Evolutionary conservation across 1,284 basidiomycete species (phyloP).

Genomic region (Caloboletus inedulis): DNA sequence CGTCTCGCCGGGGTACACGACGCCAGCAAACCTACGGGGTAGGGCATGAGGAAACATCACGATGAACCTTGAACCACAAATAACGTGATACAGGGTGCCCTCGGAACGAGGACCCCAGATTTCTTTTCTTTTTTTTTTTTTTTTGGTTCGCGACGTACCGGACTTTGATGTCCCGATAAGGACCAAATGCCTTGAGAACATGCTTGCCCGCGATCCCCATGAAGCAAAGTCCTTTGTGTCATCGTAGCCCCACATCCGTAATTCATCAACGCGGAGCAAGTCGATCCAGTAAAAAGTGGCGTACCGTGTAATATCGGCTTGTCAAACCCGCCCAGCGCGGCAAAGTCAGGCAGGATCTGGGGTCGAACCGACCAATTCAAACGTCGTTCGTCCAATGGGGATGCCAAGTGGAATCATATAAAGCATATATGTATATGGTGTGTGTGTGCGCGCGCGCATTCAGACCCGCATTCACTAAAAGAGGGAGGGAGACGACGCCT

Average conservation of each 20-base stretch:
- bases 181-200: constrained; percentile 82
- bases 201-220: constrained; percentile 97
- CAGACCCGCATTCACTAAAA: constrained; percentile 4
- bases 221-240: constrained; percentile 69
- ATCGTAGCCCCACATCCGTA: not conserved
- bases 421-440: not conserved
- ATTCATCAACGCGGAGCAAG: not conserved
- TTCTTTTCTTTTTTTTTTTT: not conserved
- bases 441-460: not conserved
- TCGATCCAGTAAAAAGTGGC: not conserved
- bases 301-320: constrained; percentile 79
- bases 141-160: constrained; percentile 49
- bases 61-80: not conserved
- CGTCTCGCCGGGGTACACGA: constrained; percentile 95
- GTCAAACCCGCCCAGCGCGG: constrained; percentile 92
- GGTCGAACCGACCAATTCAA: constrained; percentile 6
- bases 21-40: constrained; percentile 81
- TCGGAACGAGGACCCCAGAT: not conserved
- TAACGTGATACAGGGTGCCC: not conserved
- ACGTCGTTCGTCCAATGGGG: not conserved
- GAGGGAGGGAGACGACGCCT: constrained; percentile 20
- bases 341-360: constrained; percentile 92
- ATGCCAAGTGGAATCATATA: not conserved
- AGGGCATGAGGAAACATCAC: not conserved
- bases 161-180: constrained; percentile 93